Evolutionary conservation across 2,329 filamentous ascomycete species (phyloP).

Genomic region (Pseudogymnoascus sp.): DNA sequence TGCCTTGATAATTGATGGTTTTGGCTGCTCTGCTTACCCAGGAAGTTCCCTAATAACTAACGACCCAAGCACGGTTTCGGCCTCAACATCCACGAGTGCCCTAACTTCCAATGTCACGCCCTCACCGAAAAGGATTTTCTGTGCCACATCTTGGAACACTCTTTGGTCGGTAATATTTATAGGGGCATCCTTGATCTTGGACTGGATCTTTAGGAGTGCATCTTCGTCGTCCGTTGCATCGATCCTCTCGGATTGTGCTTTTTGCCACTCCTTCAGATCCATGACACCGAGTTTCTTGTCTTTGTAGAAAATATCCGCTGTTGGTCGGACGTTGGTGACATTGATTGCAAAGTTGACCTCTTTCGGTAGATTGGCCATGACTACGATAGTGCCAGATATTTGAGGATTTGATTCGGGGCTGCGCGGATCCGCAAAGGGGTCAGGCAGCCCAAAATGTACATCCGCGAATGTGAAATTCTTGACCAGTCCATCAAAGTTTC

Average conservation of each 20-base stretch:
- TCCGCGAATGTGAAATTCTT: slow-evolving; percentile 80
- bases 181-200: slow-evolving; percentile 68
- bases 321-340: slow-evolving; percentile 66
- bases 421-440: slow-evolving; percentile 67
- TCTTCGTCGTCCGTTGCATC: slow-evolving; percentile 47
- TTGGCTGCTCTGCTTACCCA: slow-evolving; percentile 31
- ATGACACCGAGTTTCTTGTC: slow-evolving; percentile 71
- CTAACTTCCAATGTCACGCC: slow-evolving; percentile 64
- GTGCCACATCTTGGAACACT: slow-evolving; percentile 72
- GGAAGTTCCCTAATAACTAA: slow-evolving; percentile 78
- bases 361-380: slow-evolving; percentile 67
- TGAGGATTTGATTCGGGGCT: slow-evolving; percentile 65
- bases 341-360: slow-evolving; percentile 81
- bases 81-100: slow-evolving; percentile 72
- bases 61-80: slow-evolving; percentile 72
- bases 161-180: slow-evolving; percentile 73
- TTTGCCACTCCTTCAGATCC: slow-evolving; percentile 72
- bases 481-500: slow-evolving; percentile 72
- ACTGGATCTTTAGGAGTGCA: slow-evolving; percentile 62
- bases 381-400: slow-evolving; percentile 75
- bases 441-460: slow-evolving; percentile 77
- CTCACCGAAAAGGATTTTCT: slow-evolving; percentile 62
- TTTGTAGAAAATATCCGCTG: slow-evolving; percentile 73
- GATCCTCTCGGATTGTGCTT: slow-evolving; percentile 68
- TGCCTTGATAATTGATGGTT: neutral